Percentiles rank a stretch among this genome's conserved stretches.
These are phyloP conservation scores for Jaapia argillacea DNA, from an alignment of 768 basidiomycete species.

Conservation along the genomic window DNA sequence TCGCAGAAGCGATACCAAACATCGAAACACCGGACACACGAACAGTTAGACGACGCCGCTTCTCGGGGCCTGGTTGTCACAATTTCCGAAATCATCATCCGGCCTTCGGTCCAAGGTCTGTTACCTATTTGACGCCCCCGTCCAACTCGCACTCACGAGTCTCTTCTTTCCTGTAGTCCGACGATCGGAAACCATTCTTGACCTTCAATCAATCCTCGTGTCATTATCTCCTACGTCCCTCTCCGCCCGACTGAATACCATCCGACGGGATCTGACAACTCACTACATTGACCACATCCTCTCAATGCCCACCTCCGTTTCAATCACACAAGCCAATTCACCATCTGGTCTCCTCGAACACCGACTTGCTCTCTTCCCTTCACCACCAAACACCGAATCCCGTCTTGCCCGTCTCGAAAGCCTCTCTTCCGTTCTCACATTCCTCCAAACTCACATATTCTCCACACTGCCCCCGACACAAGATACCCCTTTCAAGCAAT, in stretches of 20 bases:
- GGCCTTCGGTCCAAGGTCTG: slow-evolving; percentile 38
- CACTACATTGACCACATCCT: slow-evolving; percentile 53
- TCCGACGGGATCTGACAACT: slow-evolving; percentile 54
- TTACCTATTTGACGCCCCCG: slow-evolving; percentile 18
- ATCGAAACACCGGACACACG: slow-evolving; percentile 49
- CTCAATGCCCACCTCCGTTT: slow-evolving; percentile 38
- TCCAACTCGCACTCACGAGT: slow-evolving; percentile 2
- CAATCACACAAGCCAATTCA: slow-evolving; percentile 23
- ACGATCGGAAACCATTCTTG: slow-evolving; percentile 38
- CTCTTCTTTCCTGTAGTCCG: slow-evolving; percentile 34
- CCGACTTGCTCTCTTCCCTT: slow-evolving; percentile 36
- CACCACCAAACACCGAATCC: slow-evolving; percentile 30
- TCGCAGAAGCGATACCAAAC: slow-evolving; percentile 45
- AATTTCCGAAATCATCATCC: slow-evolving; percentile 38
- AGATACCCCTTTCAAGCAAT: slow-evolving; percentile 35
- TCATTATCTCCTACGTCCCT: slow-evolving; percentile 49
- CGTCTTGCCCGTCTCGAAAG: slow-evolving; percentile 38
- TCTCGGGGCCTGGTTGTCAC: slow-evolving; percentile 44
- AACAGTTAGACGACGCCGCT: slow-evolving; percentile 64
- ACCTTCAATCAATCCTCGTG: slow-evolving; percentile 43
- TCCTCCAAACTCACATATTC: slow-evolving; percentile 51
- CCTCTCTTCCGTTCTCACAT: slow-evolving; percentile 47
- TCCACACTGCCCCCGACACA: slow-evolving; percentile 41
- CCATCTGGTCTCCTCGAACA: slow-evolving; percentile 25
- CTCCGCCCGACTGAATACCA: slow-evolving; percentile 41